Evolutionary conservation across 768 basidiomycete species (phyloP), one percentile per base, ranked within the genome.

Genomic region (Nidula microcarpa): DNA sequence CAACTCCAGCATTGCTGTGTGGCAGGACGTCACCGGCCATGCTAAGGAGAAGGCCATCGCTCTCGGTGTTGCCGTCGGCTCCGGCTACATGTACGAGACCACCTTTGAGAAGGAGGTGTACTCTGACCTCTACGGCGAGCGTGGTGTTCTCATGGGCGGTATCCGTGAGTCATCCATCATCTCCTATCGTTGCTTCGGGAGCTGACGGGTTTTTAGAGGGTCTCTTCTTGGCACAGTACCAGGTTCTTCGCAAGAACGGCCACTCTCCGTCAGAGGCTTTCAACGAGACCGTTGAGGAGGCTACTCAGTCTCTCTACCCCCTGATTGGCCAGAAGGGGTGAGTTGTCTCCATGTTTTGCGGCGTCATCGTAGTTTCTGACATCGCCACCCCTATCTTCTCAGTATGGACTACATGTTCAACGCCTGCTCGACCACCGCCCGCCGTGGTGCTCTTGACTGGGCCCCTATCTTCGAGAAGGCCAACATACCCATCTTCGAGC

Each of bases 321-420:
- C 73, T 99, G 71, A 94, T 99, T 64, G 97, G 96, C 60, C 82
- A 88, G 65, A 89, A 97, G 69, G 94, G 94, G 88, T 91, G 69
- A 52, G 85, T 66, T 6, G 5, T 13, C 47, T 35, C 16, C 23
- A 43, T 49, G 14, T 33, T 53, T 13, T 50, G 46, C 44, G 43
- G 17, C 50, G 23, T 6, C 49, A 18, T 39, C 33, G 50, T 36
- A 17, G 5, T 48, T 7, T 33, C n/a, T 50, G 49, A 47, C 9
- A n/a, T 32, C 23, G 30, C 47, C 17, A 32, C 14, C n/a, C n/a
- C n/a, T 9, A 34, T 51, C 36, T 51, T 34, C 43, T 45, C 47
- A 94, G 94, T 52, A 89, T 95, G 95, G 95, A 98, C 75, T 96
- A 97, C 84, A 98, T 98, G 95, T 98, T 87, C 84, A 89, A 89